Evolutionary conservation across 495 filamentous ascomycete genomes (phyloP), one percentile per base, ranked within the genome.

Genomic region (Xylaria acuta): DNA sequence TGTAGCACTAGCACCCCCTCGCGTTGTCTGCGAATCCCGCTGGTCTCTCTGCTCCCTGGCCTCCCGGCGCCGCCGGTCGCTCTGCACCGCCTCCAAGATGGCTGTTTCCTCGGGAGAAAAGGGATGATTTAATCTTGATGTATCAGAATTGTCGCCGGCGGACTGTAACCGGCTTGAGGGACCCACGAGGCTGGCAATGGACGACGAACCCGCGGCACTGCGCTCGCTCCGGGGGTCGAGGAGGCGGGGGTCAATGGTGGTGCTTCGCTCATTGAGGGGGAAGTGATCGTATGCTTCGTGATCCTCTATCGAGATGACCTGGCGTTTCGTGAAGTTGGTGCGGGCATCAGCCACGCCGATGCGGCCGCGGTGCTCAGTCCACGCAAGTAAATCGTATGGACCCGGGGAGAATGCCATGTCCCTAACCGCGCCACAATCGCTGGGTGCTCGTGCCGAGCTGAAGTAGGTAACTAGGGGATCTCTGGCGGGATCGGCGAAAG

Each of bases 351-450:
- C 92, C 58, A 98, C 85, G 14, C 94, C 95, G 43, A 95, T 87
- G 73, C 92, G 88, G 11, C 93, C 95, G 72, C 90, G 91, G 72
- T 97, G 92, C 82, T 99, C 96, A 27, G 94, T 89, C 94, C 95
- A 98, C 32, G 97, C 92, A 43, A 99, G 85, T 20, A 99, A 88
- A 79, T 99, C 95, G 88, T 91, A 93, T 12, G 95, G 93, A 25
- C 92, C 93, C 3, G 96, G 94, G 0, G 93, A 92, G 78, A 99
- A 99, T 30, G 90, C 86, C 90, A 99, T 95, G 67, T 94, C 92
- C 64, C 96, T 89, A 64, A 99, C 90, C 56, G 96, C 94, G 68
- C 97, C 95, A 25, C 85, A 86, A 56, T 89, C 88, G 25, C 78
- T 79, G 67, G 83, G 84, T 11, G 89, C 83, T 71, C 90, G 83